Evolutionary conservation across 768 basidiomycete genomes (phyloP).

Genomic region (Pleurotus cornucopiae): DNA sequence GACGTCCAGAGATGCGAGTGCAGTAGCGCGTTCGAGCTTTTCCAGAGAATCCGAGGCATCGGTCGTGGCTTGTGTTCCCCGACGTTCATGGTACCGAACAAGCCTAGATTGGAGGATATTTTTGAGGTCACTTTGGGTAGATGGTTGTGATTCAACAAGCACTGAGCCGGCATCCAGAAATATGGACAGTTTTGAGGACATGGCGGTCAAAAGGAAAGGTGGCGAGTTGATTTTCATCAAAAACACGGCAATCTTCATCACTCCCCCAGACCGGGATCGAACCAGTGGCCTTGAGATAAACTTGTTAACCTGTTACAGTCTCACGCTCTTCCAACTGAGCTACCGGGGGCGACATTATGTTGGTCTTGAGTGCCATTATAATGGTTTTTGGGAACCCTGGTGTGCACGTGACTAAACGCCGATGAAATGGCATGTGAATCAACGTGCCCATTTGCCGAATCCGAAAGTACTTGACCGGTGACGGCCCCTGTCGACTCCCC

Average conservation of each 20-base stretch:
- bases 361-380: too few relatives aligned
- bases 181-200: slow-evolving; percentile 18
- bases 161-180: slow-evolving; percentile 30
- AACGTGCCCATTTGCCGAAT: too few relatives aligned
- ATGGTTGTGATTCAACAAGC: slow-evolving; percentile 30
- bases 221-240: not conserved
- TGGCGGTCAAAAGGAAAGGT: not conserved
- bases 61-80: slow-evolving; percentile 14
- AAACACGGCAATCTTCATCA: not conserved
- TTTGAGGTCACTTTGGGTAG: slow-evolving; percentile 26
- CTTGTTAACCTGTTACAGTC: slow-evolving; percentile 3
- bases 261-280: slow-evolving; percentile 9
- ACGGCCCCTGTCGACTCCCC: too few relatives aligned
- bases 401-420: too few relatives aligned
- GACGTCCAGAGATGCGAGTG: slow-evolving; percentile 48
- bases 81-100: slow-evolving; percentile 30
- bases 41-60: slow-evolving; percentile 25
- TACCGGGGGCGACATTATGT: not conserved
- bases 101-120: slow-evolving; percentile 35
- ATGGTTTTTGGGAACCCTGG: too few relatives aligned
- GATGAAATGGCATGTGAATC: too few relatives aligned
- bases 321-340: slow-evolving; percentile 10
- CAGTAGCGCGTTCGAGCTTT: slow-evolving; percentile 48
- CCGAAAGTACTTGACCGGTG: too few relatives aligned
- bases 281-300: slow-evolving; percentile 9